Conservation (phyloP, 176 grass and related monocot genomes). For the Leersia perrieri region DNA sequence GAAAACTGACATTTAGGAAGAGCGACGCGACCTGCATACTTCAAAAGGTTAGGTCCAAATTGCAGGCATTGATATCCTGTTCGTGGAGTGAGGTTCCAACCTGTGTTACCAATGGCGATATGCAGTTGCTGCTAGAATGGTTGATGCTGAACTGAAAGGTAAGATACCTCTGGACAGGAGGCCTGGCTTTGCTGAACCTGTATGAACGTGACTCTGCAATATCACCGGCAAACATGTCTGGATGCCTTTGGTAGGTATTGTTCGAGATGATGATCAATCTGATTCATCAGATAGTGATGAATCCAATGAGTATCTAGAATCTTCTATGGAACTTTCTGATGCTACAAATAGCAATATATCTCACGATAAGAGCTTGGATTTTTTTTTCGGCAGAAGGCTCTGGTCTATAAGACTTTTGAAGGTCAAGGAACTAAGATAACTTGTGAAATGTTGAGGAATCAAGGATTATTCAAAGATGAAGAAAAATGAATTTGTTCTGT, state of each 20-base stretch:
- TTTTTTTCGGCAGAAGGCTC: conserved; percentile 6
- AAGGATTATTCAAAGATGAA: conserved; percentile 81
- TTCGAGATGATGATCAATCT: conserved; percentile 38
- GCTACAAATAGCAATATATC: conserved; percentile 5
- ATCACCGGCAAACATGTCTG: conserved; percentile 27
- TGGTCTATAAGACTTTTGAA: conserved; percentile 58
- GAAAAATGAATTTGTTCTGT: conserved; percentile 55
- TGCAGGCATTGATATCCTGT: conserved; percentile 57
- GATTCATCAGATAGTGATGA: conserved; percentile 29
- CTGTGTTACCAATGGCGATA: conserved; percentile 41
- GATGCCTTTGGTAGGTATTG: conserved; percentile 35
- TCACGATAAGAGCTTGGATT: conserved; percentile 5
- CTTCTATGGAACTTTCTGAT: conserved; percentile 31
- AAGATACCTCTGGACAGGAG: conserved; percentile 33
- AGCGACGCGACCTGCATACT: conserved; percentile 21
- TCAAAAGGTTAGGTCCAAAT: conserved; percentile 47
- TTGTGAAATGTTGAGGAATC: conserved; percentile 66
- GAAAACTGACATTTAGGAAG: conserved; percentile 41
- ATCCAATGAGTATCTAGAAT: conserved; percentile 16
- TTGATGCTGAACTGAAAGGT: conserved; percentile 3
- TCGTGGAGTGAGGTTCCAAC: conserved; percentile 65
- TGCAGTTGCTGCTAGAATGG: not conserved
- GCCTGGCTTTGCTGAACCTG: conserved; percentile 2
- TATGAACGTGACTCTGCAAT: conserved; percentile 27
- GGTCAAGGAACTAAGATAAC: conserved; percentile 55